phyloP scores from a whole-genome alignment of 495 filamentous ascomycete genomes.

The Aspergillus cristatus region DNA sequence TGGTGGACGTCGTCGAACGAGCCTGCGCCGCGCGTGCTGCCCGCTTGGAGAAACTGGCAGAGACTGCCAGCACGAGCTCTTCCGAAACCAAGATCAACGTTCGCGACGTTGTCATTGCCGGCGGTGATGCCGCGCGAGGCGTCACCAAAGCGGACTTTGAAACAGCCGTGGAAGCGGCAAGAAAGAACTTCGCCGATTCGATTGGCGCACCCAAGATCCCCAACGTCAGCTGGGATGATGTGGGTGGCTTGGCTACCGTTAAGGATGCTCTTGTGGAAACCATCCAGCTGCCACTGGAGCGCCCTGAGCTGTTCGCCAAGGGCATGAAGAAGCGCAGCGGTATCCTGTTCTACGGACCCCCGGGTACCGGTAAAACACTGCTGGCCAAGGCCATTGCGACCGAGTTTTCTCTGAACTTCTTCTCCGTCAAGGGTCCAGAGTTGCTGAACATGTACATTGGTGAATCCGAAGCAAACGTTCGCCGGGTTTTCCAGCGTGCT shows the following conservation, averaged over 20 bases:
- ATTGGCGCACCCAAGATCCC: conserved; percentile 98
- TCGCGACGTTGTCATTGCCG: conserved; percentile 80
- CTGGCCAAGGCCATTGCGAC: conserved; percentile 97
- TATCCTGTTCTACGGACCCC: conserved; percentile 95
- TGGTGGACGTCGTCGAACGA: conserved; percentile 89
- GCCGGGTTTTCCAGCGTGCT: conserved; percentile 89
- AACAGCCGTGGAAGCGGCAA: conserved; percentile 79
- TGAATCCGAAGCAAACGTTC: conserved; percentile 95
- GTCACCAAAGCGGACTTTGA: conserved; percentile 87
- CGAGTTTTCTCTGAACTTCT: conserved; percentile 97
- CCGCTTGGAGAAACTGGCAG: conserved; percentile 63
- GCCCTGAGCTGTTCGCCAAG: conserved; percentile 91
- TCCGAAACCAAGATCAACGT: conserved; percentile 44
- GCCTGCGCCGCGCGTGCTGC: conserved; percentile 65
- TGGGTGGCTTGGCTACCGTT: conserved; percentile 86
- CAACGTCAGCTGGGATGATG: conserved; percentile 93
- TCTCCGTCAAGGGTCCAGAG: conserved; percentile 96
- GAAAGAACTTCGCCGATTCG: conserved; percentile 94
- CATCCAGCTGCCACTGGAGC: conserved; percentile 85
- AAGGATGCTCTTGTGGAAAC: conserved; percentile 96
- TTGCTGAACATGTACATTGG: conserved; percentile 99
- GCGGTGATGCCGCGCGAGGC: conserved; percentile 67
- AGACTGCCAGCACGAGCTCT: conserved; percentile 25
- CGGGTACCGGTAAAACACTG: conserved; percentile 93
- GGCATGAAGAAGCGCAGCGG: conserved; percentile 98